phyloP scores from a whole-genome alignment of 2,329 filamentous ascomycete genomes.

The Diaporthe helianthi region DNA sequence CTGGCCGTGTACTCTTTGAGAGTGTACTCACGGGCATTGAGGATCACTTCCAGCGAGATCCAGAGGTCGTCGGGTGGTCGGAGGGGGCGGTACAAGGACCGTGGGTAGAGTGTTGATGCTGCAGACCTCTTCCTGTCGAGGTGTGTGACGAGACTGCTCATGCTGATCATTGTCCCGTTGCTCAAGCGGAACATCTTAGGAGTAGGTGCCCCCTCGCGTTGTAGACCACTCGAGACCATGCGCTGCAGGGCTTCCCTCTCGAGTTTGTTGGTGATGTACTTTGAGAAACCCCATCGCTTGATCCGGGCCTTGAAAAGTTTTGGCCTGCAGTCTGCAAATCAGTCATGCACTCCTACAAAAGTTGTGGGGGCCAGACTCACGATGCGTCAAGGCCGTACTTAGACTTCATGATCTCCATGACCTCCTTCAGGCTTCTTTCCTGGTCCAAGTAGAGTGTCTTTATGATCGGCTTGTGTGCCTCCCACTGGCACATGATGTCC shows the following conservation, averaged over 20 bases:
- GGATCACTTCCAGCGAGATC: neutral
- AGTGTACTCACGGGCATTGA: neutral
- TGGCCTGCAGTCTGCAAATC: neutral
- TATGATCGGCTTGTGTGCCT: neutral
- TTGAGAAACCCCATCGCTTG: conserved; percentile 5
- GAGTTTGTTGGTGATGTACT: conserved; percentile 1
- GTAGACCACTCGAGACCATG: neutral
- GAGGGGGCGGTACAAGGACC: neutral
- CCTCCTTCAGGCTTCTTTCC: conserved; percentile 1
- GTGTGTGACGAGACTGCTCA: conserved; percentile 1
- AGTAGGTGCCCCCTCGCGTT: too few relatives aligned
- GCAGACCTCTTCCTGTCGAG: neutral
- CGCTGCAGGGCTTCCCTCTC: conserved; percentile 12
- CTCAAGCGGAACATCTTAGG: neutral
- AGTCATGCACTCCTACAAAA: neutral
- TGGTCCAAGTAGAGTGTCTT: neutral
- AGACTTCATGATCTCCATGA: neutral
- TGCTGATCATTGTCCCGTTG: neutral
- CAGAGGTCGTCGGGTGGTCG: neutral
- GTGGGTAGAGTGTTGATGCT: neutral
- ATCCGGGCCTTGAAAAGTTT: conserved; percentile 1
- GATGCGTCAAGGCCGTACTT: conserved; percentile 1
- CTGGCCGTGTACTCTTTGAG: neutral
- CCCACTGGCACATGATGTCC: neutral
- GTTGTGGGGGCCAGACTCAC: conserved; percentile 8